phyloP scores from a whole-genome alignment of 2,329 filamentous ascomycete species.

The Elsinoe batatas region DNA sequence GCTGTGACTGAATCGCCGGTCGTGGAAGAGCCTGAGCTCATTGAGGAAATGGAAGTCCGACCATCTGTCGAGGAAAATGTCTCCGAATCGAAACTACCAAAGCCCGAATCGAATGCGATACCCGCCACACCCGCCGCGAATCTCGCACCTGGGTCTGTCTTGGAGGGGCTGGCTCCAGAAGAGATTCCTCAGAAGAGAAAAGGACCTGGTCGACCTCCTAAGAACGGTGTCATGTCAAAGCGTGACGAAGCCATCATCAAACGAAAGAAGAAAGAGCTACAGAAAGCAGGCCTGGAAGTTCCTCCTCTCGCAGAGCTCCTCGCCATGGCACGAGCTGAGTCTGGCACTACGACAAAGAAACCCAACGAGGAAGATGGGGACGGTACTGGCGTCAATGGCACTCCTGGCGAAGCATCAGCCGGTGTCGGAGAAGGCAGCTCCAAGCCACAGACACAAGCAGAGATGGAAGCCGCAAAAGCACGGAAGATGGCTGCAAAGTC shows the following conservation, averaged over 20 bases:
- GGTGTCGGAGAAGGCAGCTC: not conserved
- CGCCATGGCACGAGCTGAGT: constrained; percentile 26
- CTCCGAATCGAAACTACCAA: constrained; percentile 4
- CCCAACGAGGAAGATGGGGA: constrained; percentile 19
- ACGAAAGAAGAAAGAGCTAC: constrained; percentile 28
- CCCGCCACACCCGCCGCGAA: constrained; percentile 15
- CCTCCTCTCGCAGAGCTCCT: constrained; percentile 25
- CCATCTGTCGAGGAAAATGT: constrained; percentile 13
- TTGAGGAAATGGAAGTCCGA: constrained; percentile 14
- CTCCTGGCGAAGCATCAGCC: not conserved
- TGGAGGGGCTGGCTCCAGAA: constrained; percentile 24
- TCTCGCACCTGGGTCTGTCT: constrained; percentile 22
- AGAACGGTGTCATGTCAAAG: constrained; percentile 77
- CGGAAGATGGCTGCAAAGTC: constrained; percentile 44
- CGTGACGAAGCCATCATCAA: constrained; percentile 42
- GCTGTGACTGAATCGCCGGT: constrained; percentile 14
- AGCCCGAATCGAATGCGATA: constrained; percentile 8
- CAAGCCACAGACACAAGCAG: constrained; percentile 13
- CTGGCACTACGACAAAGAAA: constrained; percentile 15
- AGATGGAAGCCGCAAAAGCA: constrained; percentile 27
- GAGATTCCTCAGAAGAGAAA: constrained; percentile 53
- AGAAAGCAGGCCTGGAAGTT: constrained; percentile 23
- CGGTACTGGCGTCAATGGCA: not conserved
- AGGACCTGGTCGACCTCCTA: constrained; percentile 70
- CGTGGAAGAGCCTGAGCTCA: constrained; percentile 11